These are phyloP conservation scores for Periconia macrospinosa DNA, from an alignment of 2,329 filamentous ascomycete species.

Conservation along the genomic window DNA sequence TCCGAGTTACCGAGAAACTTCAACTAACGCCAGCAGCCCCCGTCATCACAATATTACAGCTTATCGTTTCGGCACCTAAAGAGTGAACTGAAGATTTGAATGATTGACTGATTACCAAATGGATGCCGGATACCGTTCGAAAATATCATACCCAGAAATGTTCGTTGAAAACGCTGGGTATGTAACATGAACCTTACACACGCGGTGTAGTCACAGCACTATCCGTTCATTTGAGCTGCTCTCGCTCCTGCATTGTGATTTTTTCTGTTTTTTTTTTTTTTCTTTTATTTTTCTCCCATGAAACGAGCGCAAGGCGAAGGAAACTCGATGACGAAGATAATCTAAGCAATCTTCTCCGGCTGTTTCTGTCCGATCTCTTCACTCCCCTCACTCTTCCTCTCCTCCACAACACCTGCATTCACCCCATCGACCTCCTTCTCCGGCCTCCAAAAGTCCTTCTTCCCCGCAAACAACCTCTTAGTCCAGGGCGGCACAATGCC, in stretches of 20 bases:
- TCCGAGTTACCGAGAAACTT: not conserved
- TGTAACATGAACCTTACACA: no score
- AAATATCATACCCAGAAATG: no score
- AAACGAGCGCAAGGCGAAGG: no score
- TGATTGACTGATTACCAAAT: no score
- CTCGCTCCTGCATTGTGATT: not conserved
- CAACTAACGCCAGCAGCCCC: not conserved
- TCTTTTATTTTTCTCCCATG: not conserved
- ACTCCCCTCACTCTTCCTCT: constrained; percentile 28
- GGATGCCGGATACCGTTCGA: no score
- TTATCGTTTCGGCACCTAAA: no score
- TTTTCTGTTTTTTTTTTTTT: not conserved
- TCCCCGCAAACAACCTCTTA: constrained; percentile 63
- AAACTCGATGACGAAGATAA: not conserved
- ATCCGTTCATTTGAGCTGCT: no score
- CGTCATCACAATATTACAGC: no score
- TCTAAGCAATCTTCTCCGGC: constrained; percentile 19
- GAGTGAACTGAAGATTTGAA: no score
- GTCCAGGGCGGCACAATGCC: constrained; percentile 78
- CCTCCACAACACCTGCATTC: constrained; percentile 13
- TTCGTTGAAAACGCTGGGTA: no score
- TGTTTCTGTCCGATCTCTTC: constrained; percentile 27
- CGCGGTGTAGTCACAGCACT: no score
- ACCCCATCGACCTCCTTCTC: constrained; percentile 29
- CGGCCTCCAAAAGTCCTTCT: constrained; percentile 70